phyloP scores from a whole-genome alignment of 2,329 filamentous ascomycete species.

The Chrysoporthe austroafricana region DNA sequence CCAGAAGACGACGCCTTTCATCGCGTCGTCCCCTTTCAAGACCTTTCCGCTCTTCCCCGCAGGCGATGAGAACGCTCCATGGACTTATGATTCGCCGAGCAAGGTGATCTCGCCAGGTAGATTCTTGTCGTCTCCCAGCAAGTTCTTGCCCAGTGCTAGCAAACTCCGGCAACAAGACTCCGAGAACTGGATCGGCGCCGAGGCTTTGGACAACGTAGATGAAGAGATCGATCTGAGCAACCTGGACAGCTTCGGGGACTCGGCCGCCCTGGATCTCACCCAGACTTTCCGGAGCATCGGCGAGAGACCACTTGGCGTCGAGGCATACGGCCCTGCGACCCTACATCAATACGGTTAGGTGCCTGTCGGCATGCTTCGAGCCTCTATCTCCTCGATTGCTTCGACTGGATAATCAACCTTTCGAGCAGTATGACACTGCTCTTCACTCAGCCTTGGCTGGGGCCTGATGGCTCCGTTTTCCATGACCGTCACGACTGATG shows the following conservation, averaged over 20 bases:
- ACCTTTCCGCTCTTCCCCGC: conserved; percentile 37
- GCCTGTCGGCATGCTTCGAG: conserved; percentile 9
- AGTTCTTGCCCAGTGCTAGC: conserved; percentile 44
- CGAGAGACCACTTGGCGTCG: conserved; percentile 23
- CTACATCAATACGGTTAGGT: conserved; percentile 27
- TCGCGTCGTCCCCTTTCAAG: conserved; percentile 25
- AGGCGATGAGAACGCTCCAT: conserved; percentile 37
- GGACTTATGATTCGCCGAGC: conserved; percentile 58
- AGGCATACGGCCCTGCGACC: conserved; percentile 25
- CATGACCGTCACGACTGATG: conserved; percentile 18
- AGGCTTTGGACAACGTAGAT: conserved; percentile 14
- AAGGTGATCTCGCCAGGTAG: conserved; percentile 62
- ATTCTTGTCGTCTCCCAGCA: conserved; percentile 56
- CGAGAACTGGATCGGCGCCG: conserved; percentile 24
- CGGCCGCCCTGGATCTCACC: conserved; percentile 25
- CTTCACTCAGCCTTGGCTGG: neutral
- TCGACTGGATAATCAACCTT: neutral
- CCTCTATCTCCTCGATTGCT: neutral
- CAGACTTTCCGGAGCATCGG: conserved; percentile 29
- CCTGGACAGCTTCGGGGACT: conserved; percentile 23
- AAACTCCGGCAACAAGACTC: conserved; percentile 34
- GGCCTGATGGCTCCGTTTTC: neutral
- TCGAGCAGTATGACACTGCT: neutral
- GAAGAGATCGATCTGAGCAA: conserved; percentile 18
- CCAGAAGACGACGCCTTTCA: conserved; percentile 24